Evolutionary conservation across 768 basidiomycete genomes (phyloP).

Genomic region (Leccinum longicurvipes): DNA sequence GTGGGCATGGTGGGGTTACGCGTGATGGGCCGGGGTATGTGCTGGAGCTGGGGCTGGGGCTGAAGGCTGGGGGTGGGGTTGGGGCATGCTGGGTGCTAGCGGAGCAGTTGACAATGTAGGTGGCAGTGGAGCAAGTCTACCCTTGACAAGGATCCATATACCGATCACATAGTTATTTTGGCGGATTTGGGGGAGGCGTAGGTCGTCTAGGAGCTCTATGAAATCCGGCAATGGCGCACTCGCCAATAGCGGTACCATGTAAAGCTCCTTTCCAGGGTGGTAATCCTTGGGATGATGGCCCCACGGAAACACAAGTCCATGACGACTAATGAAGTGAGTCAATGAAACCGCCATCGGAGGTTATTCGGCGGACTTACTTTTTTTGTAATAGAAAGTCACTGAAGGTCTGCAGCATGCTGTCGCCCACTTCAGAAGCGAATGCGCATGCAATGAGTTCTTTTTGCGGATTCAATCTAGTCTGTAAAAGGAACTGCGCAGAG

Average conservation of each 20-base stretch:
- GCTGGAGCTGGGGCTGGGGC: slow-evolving; percentile 10
- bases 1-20: too few relatives aligned
- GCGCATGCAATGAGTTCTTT: slow-evolving; percentile 81
- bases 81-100: slow-evolving; percentile 10
- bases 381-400: slow-evolving; percentile 68
- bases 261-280: slow-evolving; percentile 80
- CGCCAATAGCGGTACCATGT: slow-evolving; percentile 74
- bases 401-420: slow-evolving; percentile 53
- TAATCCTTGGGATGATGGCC: slow-evolving; percentile 68
- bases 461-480: slow-evolving; percentile 69
- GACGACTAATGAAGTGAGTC: slow-evolving; percentile 51
- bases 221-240: slow-evolving; percentile 75
- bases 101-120: slow-evolving; percentile 24
- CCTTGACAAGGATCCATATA: slow-evolving; percentile 83
- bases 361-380: slow-evolving; percentile 47
- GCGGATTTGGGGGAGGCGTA: slow-evolving; percentile 63
- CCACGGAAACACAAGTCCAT: slow-evolving; percentile 87
- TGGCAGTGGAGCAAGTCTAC: slow-evolving; percentile 55
- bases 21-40: too few relatives aligned
- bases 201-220: slow-evolving; percentile 76
- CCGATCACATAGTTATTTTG: slow-evolving; percentile 69
- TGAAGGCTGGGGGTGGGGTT: slow-evolving; percentile 7
- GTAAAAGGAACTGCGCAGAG: slow-evolving; percentile 74
- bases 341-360: slow-evolving; percentile 8
- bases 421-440: slow-evolving; percentile 54